phyloP scores from a whole-genome alignment of 2,329 filamentous ascomycete genomes.

The Cercospora sp. region DNA sequence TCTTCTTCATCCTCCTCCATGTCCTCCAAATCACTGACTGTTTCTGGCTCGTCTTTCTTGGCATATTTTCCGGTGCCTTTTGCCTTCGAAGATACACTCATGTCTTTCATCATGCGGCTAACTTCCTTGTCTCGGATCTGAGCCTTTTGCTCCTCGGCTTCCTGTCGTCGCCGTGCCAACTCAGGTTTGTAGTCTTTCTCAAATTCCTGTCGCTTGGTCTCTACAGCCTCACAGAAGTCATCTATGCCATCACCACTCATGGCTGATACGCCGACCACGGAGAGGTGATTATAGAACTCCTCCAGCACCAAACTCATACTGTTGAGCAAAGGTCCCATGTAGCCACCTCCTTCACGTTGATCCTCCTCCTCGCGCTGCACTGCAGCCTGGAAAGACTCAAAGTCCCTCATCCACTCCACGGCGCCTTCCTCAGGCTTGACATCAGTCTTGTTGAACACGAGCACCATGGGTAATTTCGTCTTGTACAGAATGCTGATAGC shows the following conservation, averaged over 20 bases:
- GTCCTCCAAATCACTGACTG: constrained; percentile 54
- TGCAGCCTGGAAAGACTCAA: constrained; percentile 89
- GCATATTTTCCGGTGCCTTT: constrained; percentile 39
- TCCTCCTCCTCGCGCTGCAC: constrained; percentile 75
- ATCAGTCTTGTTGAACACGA: constrained; percentile 99
- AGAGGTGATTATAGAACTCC: constrained; percentile 94
- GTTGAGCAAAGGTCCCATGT: constrained; percentile 94
- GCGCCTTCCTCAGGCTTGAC: constrained; percentile 87
- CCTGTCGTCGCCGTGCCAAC: constrained; percentile 72
- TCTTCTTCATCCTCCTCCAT: constrained; percentile 55
- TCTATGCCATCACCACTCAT: constrained; percentile 90
- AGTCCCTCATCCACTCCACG: constrained; percentile 99
- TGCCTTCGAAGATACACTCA: constrained; percentile 60
- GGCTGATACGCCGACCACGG: constrained; percentile 87
- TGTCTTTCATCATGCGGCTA: constrained; percentile 91
- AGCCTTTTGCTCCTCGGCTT: constrained; percentile 74
- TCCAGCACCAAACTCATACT: constrained; percentile 98
- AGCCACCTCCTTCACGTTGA: constrained; percentile 76
- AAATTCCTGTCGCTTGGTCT: constrained; percentile 85
- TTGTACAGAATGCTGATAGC: constrained; percentile 98
- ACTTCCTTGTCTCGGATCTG: constrained; percentile 75
- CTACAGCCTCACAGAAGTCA: constrained; percentile 88
- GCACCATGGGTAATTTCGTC: constrained; percentile 95
- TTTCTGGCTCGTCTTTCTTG: constrained; percentile 50
- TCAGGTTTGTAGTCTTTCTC: constrained; percentile 88